Base-by-base conservation (phyloP, 495 filamentous ascomycete species). In the Aspergillus taichungensis region DNA sequence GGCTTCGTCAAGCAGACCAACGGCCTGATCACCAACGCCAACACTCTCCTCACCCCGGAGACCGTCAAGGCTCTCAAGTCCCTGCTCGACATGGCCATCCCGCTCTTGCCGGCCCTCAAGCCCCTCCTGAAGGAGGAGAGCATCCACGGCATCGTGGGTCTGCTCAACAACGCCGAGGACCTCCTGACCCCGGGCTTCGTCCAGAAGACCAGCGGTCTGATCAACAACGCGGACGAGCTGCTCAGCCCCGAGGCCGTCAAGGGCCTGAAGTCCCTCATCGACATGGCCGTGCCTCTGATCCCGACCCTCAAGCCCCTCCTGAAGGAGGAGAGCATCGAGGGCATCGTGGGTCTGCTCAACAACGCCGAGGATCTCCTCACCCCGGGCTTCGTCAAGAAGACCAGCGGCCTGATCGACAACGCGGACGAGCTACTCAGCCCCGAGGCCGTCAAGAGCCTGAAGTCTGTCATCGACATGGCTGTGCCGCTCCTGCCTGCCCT, bases 311-410 rank as follows among this genome's bases (percentile, higher is more conserved):
- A 61, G 34, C 49, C 49, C 6, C 57, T 74, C 7, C 66, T 74
- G 27, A 74, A 64, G 13, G 55, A 62, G 4, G 36, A 49, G 9
- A 68, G 64, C 1, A 54, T 68, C 36, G 63, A 66, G 46, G 63
- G 44, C 8, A 55, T 74, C 6, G 39, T 63, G 28, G 55, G 13
- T 4, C 57, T 74, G 8, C 42, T 74, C 6, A 46, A 49, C 5
- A 67, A 72, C 24, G 71, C 63, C 27, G 64, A 67, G 43, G 42
- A 35, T 10, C 52, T 74, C 36, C 49, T 74, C 28, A 60, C 63
- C 3, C 35, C 57, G 18, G 40, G 50, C 6, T 73, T 73, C 30
- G 57, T 74, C 45, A 36, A 60, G n/a, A 53, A 68, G 39, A 72
- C 68, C 42, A 57, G 46, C 13, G 47, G 53, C 8, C 55, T 71